Evolutionary conservation across 306 rosid genomes (phyloP), one percentile per base, ranked within the genome.

Genomic region (Sesbania bispinosa): DNA sequence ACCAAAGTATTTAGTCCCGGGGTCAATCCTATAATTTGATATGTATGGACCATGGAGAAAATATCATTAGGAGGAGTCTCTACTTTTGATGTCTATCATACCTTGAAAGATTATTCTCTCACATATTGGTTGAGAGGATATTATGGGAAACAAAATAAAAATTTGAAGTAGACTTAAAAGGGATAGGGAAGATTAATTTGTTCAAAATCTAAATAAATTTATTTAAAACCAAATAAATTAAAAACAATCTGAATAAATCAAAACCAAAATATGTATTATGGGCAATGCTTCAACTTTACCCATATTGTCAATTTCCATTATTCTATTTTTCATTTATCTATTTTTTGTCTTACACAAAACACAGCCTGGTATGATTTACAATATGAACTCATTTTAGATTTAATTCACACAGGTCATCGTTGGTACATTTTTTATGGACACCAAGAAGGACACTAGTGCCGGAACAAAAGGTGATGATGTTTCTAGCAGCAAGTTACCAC

Each of bases 361-460:
- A 24, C 18, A 7, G 3, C 30, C 36, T 30, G 67, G 35, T 39
- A 41, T 48, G 38, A 7, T n/a, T 18, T 53, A 9, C 63, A 39
- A 7, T 29, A 41, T 58, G 59, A 73, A 73, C 45, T 24, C 48
- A 11, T 47, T 45, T 38, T 71, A 18, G 20, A 52, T 67, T 41
- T 71, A n/a, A 30, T 69, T 81, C 21, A 36, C 54, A 33, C 88
- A 89, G 96, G 95, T 92, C 33, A 92, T 92, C 71, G 92, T 85
- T n/a, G 96, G 98, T 58, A 87, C 92, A 29, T 92, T 89, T 80
- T 54, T 73, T 77, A 45, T 89, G 2, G 92, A 84, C 67, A 23
- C 82, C 54, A 89, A 75, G 81, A 88, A 84, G 75, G 90, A 87
- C 77, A 62, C 38, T 29, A 63, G 71, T 68, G 72, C 69, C 30